A percentile compares a stretch with the other conserved stretches of the same genome.
These are phyloP conservation scores for Staphylotrichum tortipilum DNA, from an alignment of 495 filamentous ascomycete species.

Conservation along the genomic window DNA sequence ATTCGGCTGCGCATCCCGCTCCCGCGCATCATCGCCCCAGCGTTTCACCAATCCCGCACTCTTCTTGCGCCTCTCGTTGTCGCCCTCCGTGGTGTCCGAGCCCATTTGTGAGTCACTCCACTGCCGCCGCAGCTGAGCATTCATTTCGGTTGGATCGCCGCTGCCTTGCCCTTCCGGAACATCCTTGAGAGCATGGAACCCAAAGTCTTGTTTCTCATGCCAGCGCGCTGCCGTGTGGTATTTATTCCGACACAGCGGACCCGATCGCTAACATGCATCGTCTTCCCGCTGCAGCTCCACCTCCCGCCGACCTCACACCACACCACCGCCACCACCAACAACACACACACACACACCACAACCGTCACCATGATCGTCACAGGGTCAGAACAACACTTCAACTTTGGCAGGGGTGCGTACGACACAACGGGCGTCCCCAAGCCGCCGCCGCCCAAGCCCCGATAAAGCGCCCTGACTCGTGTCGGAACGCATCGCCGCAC, in stretches of 20 bases:
- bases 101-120: constrained; percentile 38
- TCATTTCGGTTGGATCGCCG: constrained; percentile 10
- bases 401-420: constrained; percentile 51
- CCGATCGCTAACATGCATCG: constrained; percentile 20
- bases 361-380: constrained; percentile 38
- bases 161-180: constrained; percentile 1
- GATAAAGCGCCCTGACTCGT: constrained; percentile 22
- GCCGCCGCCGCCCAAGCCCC: constrained; percentile 47
- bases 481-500: constrained; percentile 2
- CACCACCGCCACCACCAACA: neutral
- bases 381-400: constrained; percentile 34
- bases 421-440: constrained; percentile 49
- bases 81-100: constrained; percentile 20
- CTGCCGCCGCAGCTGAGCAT: constrained; percentile 14
- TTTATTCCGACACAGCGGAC: constrained; percentile 2
- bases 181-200: neutral
- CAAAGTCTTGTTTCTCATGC: neutral
- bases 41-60: constrained; percentile 29
- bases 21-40: constrained; percentile 29
- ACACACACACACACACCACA: too few relatives aligned
- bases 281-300: constrained; percentile 9
- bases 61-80: constrained; percentile 11
- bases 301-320: too few relatives aligned
- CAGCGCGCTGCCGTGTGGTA: neutral
- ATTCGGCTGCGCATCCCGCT: constrained; percentile 32